A percentile compares a stretch with the other conserved stretches of the same genome.
phyloP scores from a whole-genome alignment of 2,329 filamentous ascomycete genomes.

The Colletotrichum tabaci region DNA sequence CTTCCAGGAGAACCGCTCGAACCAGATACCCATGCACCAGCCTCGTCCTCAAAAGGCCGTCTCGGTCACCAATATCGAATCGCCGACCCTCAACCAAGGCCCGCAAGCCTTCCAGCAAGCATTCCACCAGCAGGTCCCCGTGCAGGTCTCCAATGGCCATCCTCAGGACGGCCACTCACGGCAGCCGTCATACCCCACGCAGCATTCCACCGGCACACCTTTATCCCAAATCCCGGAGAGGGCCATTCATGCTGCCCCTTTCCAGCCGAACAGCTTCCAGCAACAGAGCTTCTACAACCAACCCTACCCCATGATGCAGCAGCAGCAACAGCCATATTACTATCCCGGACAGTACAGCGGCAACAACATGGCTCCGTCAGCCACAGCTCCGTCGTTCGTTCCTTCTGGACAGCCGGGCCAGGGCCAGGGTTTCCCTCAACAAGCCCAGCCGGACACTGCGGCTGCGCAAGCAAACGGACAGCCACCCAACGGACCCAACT shows the following conservation, averaged over 20 bases:
- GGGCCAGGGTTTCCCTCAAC: slow-evolving; percentile 59
- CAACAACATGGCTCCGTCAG: slow-evolving; percentile 48
- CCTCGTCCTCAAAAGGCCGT: slow-evolving; percentile 95
- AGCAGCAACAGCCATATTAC: slow-evolving; percentile 75
- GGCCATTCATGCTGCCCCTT: slow-evolving; percentile 90
- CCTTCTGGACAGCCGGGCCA: slow-evolving; percentile 66
- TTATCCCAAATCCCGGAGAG: slow-evolving; percentile 94
- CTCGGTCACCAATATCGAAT: slow-evolving; percentile 93
- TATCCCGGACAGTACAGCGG: slow-evolving; percentile 48
- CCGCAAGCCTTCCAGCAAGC: slow-evolving; percentile 90
- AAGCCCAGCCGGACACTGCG: slow-evolving; percentile 56
- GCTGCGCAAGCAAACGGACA: slow-evolving; percentile 56
- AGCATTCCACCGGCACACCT: slow-evolving; percentile 82
- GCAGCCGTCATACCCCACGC: slow-evolving; percentile 78
- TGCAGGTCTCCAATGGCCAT: slow-evolving; percentile 74
- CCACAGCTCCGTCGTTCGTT: slow-evolving; percentile 69
- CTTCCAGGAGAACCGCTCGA: slow-evolving; percentile 70
- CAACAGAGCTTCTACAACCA: slow-evolving; percentile 72
- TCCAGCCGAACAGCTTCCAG: slow-evolving; percentile 81
- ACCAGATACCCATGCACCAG: slow-evolving; percentile 85
- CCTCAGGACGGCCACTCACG: slow-evolving; percentile 75
- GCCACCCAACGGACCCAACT: slow-evolving; percentile 64
- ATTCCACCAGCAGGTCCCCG: slow-evolving; percentile 94
- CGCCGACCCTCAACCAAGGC: slow-evolving; percentile 74
- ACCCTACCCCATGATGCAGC: slow-evolving; percentile 70